Evolutionary conservation across 148 eudicot species (phyloP).

Genomic region (Persicaria maculosa): DNA sequence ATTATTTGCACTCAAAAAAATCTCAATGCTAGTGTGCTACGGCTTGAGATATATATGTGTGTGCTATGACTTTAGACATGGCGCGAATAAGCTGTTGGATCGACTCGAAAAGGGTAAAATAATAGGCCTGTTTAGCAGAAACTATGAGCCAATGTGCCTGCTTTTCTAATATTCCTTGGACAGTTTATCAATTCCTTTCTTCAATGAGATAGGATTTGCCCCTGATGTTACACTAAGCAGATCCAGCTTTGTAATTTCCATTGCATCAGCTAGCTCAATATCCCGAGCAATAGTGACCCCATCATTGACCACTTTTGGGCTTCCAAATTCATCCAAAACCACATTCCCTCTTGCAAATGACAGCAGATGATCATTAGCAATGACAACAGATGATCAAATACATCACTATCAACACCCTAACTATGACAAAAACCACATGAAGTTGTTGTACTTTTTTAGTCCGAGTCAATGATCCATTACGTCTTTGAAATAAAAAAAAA

Average conservation of each 20-base stretch:
- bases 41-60: no score
- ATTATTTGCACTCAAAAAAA: no score
- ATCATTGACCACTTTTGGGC: conserved; percentile 89
- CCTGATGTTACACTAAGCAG: conserved; percentile 87
- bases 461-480: no score
- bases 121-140: conserved; percentile 52
- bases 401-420: not conserved
- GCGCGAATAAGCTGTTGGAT: conserved; percentile 79
- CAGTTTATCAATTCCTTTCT: conserved; percentile 93
- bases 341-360: conserved; percentile 72
- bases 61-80: conserved; percentile 15
- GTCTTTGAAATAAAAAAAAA: no score
- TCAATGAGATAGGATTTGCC: conserved; percentile 89
- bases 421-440: no score
- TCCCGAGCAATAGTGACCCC: conserved; percentile 98
- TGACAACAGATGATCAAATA: no score
- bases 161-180: conserved; percentile 45
- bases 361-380: conserved; percentile 1
- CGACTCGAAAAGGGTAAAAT: conserved; percentile 66
- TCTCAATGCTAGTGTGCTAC: no score
- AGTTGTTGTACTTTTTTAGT: no score
- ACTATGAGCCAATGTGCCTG: conserved; percentile 21
- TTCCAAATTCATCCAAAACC: conserved; percentile 85
- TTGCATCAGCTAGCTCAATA: conserved; percentile 86
- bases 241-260: conserved; percentile 80